These are phyloP conservation scores for Balakata baccata DNA, from an alignment of 345 rosid genomes.

Conservation along the genomic window DNA sequence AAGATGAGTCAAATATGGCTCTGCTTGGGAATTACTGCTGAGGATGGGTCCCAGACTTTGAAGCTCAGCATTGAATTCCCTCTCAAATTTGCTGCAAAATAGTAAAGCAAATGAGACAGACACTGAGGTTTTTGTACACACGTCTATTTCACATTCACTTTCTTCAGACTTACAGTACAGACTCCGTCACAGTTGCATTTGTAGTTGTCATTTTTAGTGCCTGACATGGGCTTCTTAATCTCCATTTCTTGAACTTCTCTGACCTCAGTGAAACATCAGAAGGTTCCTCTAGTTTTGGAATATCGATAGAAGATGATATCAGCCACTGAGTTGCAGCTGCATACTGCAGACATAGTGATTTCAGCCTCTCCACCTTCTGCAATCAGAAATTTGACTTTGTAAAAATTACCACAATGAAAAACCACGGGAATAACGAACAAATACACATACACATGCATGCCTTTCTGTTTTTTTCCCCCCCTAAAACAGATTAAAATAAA, in stretches of 20 bases:
- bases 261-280: slow-evolving; percentile 26
- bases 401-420: slow-evolving; percentile 17
- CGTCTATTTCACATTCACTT: slow-evolving; percentile 1
- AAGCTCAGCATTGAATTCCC: slow-evolving; percentile 79
- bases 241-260: slow-evolving; percentile 37
- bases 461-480: too few relatives aligned
- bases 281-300: slow-evolving; percentile 41
- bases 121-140: background rate
- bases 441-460: background rate
- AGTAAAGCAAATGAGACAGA: background rate
- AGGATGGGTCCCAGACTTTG: slow-evolving; percentile 77
- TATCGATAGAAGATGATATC: slow-evolving; percentile 75
- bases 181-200: slow-evolving; percentile 57
- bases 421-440: background rate
- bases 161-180: slow-evolving; percentile 68
- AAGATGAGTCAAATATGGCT: slow-evolving; percentile 93
- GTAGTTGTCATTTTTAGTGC: slow-evolving; percentile 40
- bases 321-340: slow-evolving; percentile 96
- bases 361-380: slow-evolving; percentile 92
- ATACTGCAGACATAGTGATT: slow-evolving; percentile 77
- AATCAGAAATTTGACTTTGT: slow-evolving; percentile 12
- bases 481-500: background rate
- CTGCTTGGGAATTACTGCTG: slow-evolving; percentile 80
- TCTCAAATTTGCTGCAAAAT: slow-evolving; percentile 70
- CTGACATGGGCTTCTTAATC: slow-evolving; percentile 41